These are phyloP conservation scores for Usnea hakonensis DNA, from an alignment of 495 filamentous ascomycete species.

Conservation along the genomic window DNA sequence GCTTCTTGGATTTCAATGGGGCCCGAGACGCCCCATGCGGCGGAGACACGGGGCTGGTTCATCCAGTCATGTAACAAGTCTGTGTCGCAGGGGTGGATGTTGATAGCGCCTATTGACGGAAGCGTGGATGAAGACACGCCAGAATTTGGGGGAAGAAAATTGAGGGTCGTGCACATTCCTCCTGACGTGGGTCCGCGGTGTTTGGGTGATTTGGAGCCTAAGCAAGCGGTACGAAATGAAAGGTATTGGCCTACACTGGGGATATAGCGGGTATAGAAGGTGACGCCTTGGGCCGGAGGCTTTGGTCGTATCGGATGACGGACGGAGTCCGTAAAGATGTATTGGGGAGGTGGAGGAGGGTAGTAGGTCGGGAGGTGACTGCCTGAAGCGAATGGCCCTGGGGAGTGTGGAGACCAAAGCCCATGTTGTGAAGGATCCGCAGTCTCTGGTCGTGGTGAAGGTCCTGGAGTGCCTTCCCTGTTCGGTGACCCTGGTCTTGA, in stretches of 20 bases:
- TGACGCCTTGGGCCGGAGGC: conserved; percentile 77
- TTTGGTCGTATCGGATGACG: conserved; percentile 86
- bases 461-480: conserved; percentile 33
- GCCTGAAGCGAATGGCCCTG: conserved; percentile 63
- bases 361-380: conserved; percentile 88
- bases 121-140: conserved; percentile 26
- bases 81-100: conserved; percentile 48
- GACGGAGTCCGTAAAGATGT: conserved; percentile 66
- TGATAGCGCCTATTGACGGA: conserved; percentile 31
- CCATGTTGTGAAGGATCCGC: conserved; percentile 27
- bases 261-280: conserved; percentile 83
- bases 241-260: conserved; percentile 77
- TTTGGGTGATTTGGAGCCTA: conserved; percentile 26
- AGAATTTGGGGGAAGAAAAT: conserved; percentile 28
- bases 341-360: conserved; percentile 73
- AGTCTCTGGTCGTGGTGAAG: conserved; percentile 23
- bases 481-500: conserved; percentile 56
- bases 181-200: conserved; percentile 26
- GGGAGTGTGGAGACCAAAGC: conserved; percentile 33
- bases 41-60: conserved; percentile 73
- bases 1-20: conserved; percentile 54
- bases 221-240: conserved; percentile 69
- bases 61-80: conserved; percentile 85
- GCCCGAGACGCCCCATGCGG: conserved; percentile 70
- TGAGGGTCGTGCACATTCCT: conserved; percentile 23